These are phyloP conservation scores for Fremontodendron californicum DNA, from an alignment of 345 rosid species.

Conservation along the genomic window DNA sequence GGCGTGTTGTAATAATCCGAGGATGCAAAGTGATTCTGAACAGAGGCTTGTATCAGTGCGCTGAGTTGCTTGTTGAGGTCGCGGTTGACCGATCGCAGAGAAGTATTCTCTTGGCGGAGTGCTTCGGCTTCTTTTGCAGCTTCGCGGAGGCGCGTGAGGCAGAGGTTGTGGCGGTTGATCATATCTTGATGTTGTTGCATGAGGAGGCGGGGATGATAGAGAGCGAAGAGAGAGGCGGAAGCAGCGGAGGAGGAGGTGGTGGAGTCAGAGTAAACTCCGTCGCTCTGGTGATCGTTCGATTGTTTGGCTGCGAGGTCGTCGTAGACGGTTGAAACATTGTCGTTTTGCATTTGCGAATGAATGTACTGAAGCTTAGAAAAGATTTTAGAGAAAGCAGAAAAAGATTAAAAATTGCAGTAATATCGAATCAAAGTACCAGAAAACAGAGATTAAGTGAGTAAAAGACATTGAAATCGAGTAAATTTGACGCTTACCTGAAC, in stretches of 20 bases:
- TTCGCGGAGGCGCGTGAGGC: constrained; percentile 42
- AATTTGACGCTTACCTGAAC: constrained; percentile 5
- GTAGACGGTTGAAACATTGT: constrained; percentile 10
- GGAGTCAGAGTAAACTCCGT: constrained; percentile 11
- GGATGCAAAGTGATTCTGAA: constrained; percentile 21
- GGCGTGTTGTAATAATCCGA: constrained; percentile 23
- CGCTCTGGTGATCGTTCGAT: constrained; percentile 16
- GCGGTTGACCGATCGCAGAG: constrained; percentile 36
- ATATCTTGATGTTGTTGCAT: constrained; percentile 43
- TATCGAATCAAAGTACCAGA: not conserved
- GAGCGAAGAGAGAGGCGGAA: constrained; percentile 8
- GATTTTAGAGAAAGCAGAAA: not conserved
- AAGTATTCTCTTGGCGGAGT: constrained; percentile 39
- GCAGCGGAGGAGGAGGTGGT: constrained; percentile 25
- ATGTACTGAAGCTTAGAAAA: not conserved
- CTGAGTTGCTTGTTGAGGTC: constrained; percentile 43
- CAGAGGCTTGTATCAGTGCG: constrained; percentile 30
- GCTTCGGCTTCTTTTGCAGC: constrained; percentile 33
- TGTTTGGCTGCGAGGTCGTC: not conserved
- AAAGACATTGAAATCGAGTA: not conserved
- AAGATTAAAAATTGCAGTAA: not conserved
- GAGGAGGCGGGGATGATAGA: constrained; percentile 27
- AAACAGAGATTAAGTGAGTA: not conserved
- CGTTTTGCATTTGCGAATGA: constrained; percentile 1
- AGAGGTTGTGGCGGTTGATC: constrained; percentile 41